phyloP scores from a whole-genome alignment of 768 basidiomycete species.

The Russula earlei region DNA sequence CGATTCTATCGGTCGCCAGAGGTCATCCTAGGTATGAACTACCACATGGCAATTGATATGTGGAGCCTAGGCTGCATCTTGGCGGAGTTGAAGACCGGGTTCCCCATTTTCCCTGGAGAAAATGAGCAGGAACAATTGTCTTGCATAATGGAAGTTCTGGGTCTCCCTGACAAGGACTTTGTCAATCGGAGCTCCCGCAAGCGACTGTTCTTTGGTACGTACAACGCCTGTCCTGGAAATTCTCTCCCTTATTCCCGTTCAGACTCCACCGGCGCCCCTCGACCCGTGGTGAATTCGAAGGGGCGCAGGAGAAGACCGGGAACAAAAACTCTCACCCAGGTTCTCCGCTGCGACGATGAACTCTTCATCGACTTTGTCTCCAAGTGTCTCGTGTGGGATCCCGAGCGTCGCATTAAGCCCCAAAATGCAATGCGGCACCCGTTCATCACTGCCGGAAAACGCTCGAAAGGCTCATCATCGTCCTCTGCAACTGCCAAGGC shows the following conservation, averaged over 20 bases:
- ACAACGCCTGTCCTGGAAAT: background rate
- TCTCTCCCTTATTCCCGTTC: background rate
- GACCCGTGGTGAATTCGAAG: conserved; percentile 93
- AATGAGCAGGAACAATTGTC: conserved; percentile 97
- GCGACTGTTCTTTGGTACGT: conserved; percentile 90
- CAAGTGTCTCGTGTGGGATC: conserved; percentile 98
- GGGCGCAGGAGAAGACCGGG: conserved; percentile 88
- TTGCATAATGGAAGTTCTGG: conserved; percentile 99
- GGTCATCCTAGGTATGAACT: conserved; percentile 98
- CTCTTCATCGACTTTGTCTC: conserved; percentile 94
- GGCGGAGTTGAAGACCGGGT: conserved; percentile 94
- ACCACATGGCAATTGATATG: conserved; percentile 99
- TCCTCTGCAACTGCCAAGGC: conserved; percentile 41
- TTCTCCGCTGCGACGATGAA: conserved; percentile 87
- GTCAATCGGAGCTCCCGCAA: conserved; percentile 89
- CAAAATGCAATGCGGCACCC: conserved; percentile 87
- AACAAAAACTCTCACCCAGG: conserved; percentile 81
- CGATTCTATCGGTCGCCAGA: conserved; percentile 99
- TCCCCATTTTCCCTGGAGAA: conserved; percentile 98
- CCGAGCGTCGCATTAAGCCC: conserved; percentile 90
- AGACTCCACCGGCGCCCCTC: conserved; percentile 91
- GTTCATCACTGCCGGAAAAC: conserved; percentile 62
- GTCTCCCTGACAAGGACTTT: conserved; percentile 90
- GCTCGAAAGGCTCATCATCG: conserved; percentile 36
- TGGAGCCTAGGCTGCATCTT: conserved; percentile 99